A percentile compares a stretch with the other conserved stretches of the same genome.
These are phyloP conservation scores for Rhynchospora breviuscula DNA, from an alignment of 176 grass and related monocot genomes.

Conservation along the genomic window DNA sequence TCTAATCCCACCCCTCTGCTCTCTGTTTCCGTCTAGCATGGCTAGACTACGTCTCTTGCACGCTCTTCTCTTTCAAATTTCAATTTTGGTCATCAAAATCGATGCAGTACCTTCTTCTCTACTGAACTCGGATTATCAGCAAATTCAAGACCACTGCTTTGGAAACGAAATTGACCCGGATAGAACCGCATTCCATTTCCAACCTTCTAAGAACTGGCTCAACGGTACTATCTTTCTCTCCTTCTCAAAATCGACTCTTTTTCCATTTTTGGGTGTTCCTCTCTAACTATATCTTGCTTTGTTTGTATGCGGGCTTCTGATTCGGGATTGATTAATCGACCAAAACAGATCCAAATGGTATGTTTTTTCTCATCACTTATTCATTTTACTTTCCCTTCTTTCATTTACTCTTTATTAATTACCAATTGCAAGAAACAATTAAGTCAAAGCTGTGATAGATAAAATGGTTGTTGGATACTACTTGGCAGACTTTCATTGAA, in stretches of 20 bases:
- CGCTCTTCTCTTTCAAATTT: slow-evolving; percentile 12
- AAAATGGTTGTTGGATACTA: background rate
- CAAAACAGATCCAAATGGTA: slow-evolving; percentile 76
- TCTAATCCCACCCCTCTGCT: background rate
- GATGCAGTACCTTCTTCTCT: background rate
- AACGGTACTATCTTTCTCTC: slow-evolving; percentile 36
- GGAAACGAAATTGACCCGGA: background rate
- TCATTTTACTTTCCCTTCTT: background rate
- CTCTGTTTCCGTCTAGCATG: background rate
- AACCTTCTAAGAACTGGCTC: slow-evolving; percentile 71
- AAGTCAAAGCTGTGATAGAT: background rate
- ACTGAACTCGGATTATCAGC: background rate
- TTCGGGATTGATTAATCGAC: background rate
- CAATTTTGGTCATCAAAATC: background rate
- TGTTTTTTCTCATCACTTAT: background rate
- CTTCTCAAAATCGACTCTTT: background rate
- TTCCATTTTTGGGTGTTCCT: background rate
- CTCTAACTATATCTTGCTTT: slow-evolving; percentile 18
- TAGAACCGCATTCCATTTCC: slow-evolving; percentile 88
- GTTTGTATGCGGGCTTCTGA: slow-evolving; percentile 2
- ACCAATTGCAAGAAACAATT: background rate
- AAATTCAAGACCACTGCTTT: background rate
- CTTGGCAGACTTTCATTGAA: background rate
- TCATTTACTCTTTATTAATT: background rate
- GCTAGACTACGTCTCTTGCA: background rate